Percentiles rank a stretch among this genome's conserved stretches.
Evolutionary conservation across 345 rosid species (phyloP).

Genomic region (Linum lewisii): DNA sequence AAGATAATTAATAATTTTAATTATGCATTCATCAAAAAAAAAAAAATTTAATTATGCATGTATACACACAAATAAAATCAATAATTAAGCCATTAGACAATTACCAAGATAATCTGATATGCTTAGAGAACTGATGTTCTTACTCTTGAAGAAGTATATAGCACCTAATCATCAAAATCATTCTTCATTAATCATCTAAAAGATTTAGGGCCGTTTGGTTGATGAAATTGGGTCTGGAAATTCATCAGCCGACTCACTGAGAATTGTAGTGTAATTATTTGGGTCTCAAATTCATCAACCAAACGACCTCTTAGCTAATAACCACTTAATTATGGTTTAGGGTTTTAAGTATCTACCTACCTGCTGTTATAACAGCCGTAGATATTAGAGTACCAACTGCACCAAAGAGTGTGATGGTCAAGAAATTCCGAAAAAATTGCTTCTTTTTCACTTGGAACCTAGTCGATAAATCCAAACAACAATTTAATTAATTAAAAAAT

Average conservation of each 20-base stretch:
- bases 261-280: no score
- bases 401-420: conserved; percentile 90
- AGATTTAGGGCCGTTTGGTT: no score
- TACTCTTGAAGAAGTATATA: conserved; percentile 52
- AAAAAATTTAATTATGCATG: no score
- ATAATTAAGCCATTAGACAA: not conserved
- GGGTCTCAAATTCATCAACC: no score
- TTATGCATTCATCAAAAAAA: no score
- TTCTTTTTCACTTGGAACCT: conserved; percentile 99
- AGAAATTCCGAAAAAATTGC: conserved; percentile 93
- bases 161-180: conserved; percentile 38
- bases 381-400: conserved; percentile 94
- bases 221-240: no score
- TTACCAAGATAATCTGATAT: conserved; percentile 87
- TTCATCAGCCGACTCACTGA: no score
- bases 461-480: not conserved
- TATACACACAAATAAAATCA: not conserved
- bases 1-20: no score
- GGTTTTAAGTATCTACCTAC: conserved; percentile 22
- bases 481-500: not conserved
- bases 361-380: conserved; percentile 60
- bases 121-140: conserved; percentile 52
- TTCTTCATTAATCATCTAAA: not conserved
- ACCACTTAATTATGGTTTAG: not conserved
- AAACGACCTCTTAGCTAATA: not conserved